Conservation (phyloP, 768 basidiomycete genomes). For the Xerocomellus dryophilus region DNA sequence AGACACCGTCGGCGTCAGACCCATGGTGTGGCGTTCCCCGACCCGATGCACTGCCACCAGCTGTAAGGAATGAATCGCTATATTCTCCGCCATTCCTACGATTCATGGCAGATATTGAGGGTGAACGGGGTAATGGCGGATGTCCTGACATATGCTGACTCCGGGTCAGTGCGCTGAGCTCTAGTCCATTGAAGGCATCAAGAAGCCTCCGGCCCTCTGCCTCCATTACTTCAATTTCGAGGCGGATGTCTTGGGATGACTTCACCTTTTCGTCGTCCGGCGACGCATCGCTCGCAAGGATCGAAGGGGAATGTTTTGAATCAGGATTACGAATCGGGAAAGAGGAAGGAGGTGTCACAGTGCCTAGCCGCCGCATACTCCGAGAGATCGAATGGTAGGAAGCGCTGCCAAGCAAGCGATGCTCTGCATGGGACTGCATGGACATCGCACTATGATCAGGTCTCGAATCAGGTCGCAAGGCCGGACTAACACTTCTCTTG, state of each 20-base stretch:
- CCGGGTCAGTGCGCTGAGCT: conserved; percentile 61
- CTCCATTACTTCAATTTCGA: conserved; percentile 66
- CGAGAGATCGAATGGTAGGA: conserved; percentile 44
- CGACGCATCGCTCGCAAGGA: conserved; percentile 34
- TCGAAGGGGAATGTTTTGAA: conserved; percentile 34
- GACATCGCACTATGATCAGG: conserved; percentile 40
- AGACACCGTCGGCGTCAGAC: conserved; percentile 48
- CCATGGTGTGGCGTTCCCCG: conserved; percentile 30
- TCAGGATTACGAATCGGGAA: conserved; percentile 39
- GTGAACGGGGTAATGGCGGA: conserved; percentile 26
- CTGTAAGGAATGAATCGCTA: conserved; percentile 24
- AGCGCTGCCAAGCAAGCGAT: conserved; percentile 17
- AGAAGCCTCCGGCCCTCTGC: conserved; percentile 67
- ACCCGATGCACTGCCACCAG: conserved; percentile 27
- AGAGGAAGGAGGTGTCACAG: conserved; percentile 54
- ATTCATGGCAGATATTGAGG: conserved; percentile 26
- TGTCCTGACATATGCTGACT: conserved; percentile 25
- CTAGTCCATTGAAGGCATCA: conserved; percentile 79
- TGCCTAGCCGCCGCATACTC: conserved; percentile 44
- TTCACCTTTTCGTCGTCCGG: conserved; percentile 56
- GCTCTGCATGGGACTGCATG: conserved; percentile 40
- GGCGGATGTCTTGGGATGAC: conserved; percentile 59
- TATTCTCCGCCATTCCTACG: conserved; percentile 28
- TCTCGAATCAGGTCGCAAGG: conserved; percentile 35
- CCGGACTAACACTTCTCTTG: conserved; percentile 30